A percentile compares a stretch with the other conserved stretches of the same genome.
These are phyloP conservation scores for Bruguiera parviflora DNA, from an alignment of 345 rosid species.

Conservation along the genomic window DNA sequence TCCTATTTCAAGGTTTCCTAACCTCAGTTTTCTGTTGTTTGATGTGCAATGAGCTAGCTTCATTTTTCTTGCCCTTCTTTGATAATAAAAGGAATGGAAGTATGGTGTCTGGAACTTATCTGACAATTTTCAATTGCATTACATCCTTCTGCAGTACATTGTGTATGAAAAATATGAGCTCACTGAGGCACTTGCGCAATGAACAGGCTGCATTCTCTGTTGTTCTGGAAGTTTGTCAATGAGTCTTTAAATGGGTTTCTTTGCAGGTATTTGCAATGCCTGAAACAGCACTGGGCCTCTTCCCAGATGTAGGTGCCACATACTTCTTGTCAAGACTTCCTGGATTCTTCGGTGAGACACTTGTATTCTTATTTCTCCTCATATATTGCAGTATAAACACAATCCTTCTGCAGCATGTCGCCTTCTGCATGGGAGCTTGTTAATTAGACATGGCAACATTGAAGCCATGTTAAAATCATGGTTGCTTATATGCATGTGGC, in stretches of 20 bases:
- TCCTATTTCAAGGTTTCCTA: neutral
- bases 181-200: too few species aligned
- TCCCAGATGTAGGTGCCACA: slow-evolving; percentile 83
- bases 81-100: neutral
- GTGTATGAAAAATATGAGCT: too few species aligned
- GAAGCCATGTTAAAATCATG: too few species aligned
- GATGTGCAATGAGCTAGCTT: neutral
- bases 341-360: slow-evolving; percentile 63
- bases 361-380: slow-evolving; percentile 8
- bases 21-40: neutral
- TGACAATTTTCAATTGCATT: neutral
- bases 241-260: neutral
- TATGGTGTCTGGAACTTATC: neutral
- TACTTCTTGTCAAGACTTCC: slow-evolving; percentile 84
- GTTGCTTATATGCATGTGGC: too few species aligned
- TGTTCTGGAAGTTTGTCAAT: neutral
- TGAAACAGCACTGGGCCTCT: slow-evolving; percentile 77
- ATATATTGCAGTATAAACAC: neutral
- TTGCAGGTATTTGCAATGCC: slow-evolving; percentile 85
- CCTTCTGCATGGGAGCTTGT: too few species aligned
- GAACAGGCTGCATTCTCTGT: neutral
- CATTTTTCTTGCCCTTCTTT: neutral
- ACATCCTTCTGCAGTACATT: neutral
- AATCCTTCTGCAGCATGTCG: too few species aligned
- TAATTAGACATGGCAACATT: too few species aligned